Conservation (phyloP, 371 early-diverging fungal genomes). For the Amoeboaphelidium occidentale region DNA sequence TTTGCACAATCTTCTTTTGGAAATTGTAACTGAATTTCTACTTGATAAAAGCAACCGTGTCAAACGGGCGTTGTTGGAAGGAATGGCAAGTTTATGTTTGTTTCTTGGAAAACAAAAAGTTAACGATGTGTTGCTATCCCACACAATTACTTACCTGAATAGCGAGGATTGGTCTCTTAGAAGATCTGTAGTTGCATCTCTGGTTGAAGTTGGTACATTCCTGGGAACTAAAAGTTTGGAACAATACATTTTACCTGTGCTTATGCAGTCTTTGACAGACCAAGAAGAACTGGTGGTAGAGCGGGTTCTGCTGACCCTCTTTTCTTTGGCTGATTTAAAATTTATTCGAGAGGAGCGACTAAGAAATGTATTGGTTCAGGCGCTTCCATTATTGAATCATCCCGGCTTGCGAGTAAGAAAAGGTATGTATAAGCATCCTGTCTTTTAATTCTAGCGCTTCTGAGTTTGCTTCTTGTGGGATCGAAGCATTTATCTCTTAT, state of each 20-base stretch:
- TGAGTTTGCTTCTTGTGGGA: neutral
- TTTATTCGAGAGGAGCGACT: slow-evolving; percentile 50
- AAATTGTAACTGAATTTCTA: slow-evolving; percentile 18
- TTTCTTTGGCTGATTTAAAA: slow-evolving; percentile 55
- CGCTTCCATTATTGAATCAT: slow-evolving; percentile 50
- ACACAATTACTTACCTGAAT: slow-evolving; percentile 84
- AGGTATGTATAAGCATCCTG: slow-evolving; percentile 12
- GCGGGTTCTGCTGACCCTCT: slow-evolving; percentile 51
- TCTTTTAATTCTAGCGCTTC: neutral
- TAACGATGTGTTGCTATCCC: slow-evolving; percentile 56
- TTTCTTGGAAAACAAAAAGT: slow-evolving; percentile 59
- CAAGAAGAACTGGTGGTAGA: slow-evolving; percentile 71
- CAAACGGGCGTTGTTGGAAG: slow-evolving; percentile 41
- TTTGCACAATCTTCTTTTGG: neutral
- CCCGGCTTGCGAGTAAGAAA: slow-evolving; percentile 57
- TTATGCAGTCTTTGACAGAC: slow-evolving; percentile 72
- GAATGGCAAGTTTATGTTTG: slow-evolving; percentile 49
- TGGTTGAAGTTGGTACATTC: slow-evolving; percentile 64
- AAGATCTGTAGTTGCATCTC: slow-evolving; percentile 71
- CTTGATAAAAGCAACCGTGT: slow-evolving; percentile 41
- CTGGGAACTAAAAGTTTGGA: slow-evolving; percentile 61
- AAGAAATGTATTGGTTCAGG: slow-evolving; percentile 37
- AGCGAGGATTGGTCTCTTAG: slow-evolving; percentile 73
- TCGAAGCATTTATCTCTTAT: neutral
- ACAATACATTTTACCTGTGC: slow-evolving; percentile 74